These are phyloP conservation scores for Capsella rubella DNA, from an alignment of 441 rosid species.

Conservation along the genomic window DNA sequence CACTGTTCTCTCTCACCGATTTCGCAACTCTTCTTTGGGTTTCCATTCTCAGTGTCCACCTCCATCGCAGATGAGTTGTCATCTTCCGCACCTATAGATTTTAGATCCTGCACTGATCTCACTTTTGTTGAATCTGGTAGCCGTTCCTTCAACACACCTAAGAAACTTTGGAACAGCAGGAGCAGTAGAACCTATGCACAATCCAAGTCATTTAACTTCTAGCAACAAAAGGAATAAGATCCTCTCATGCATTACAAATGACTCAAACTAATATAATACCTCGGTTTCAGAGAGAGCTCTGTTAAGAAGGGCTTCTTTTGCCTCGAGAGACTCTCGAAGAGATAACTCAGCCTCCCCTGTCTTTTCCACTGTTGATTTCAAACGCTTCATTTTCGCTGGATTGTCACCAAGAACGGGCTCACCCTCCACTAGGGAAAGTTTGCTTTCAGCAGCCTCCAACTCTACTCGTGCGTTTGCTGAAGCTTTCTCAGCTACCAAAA, in stretches of 20 bases:
- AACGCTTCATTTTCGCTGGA: slow-evolving; percentile 80
- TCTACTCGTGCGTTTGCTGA: slow-evolving; percentile 76
- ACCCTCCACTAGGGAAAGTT: slow-evolving; percentile 86
- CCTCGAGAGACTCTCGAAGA: slow-evolving; percentile 74
- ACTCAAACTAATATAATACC: slow-evolving; percentile 52
- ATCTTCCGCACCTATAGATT: slow-evolving; percentile 59
- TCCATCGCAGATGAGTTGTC: slow-evolving; percentile 79
- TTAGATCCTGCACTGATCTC: slow-evolving; percentile 64
- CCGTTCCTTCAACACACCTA: slow-evolving; percentile 72
- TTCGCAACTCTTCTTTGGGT: slow-evolving; percentile 63
- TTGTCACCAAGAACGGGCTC: slow-evolving; percentile 94
- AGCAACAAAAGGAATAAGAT: neutral
- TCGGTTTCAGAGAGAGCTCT: slow-evolving; percentile 88
- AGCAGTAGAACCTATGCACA: slow-evolving; percentile 71
- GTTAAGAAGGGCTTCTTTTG: slow-evolving; percentile 91
- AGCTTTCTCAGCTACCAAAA: slow-evolving; percentile 75
- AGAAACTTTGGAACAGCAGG: slow-evolving; percentile 71
- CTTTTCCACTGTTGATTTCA: slow-evolving; percentile 76
- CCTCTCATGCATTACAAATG: neutral
- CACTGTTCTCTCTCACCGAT: slow-evolving; percentile 91
- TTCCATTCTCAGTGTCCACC: slow-evolving; percentile 75
- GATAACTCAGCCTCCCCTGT: slow-evolving; percentile 73
- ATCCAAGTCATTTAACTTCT: slow-evolving; percentile 10
- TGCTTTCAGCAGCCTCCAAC: slow-evolving; percentile 83
- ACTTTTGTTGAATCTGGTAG: slow-evolving; percentile 79